These are phyloP conservation scores for Trichoderma polysporum DNA, from an alignment of 2,329 filamentous ascomycete genomes.

Conservation along the genomic window DNA sequence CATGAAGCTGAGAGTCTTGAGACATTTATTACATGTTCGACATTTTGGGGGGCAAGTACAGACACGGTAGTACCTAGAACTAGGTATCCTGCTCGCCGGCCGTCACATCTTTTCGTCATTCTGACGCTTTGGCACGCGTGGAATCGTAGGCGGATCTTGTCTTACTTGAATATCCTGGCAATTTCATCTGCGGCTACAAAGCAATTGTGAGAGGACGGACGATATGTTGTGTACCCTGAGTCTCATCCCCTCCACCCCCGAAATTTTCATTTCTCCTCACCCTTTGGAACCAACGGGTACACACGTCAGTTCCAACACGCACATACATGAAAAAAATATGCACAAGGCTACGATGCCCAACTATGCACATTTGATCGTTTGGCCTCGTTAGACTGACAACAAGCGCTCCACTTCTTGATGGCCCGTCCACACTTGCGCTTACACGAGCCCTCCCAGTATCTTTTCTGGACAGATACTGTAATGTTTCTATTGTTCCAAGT, in stretches of 20 bases:
- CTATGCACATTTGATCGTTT: conserved; percentile 12
- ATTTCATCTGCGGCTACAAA: neutral
- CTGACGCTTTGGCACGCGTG: conserved; percentile 10
- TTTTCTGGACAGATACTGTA: conserved; percentile 1
- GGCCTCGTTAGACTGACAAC: conserved; percentile 16
- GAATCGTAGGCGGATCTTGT: conserved; percentile 19
- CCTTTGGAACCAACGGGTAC: neutral
- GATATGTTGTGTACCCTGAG: conserved; percentile 13
- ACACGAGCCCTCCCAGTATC: conserved; percentile 18
- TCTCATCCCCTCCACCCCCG: neutral
- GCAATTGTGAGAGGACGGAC: neutral
- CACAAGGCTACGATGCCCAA: conserved; percentile 18
- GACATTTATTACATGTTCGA: neutral
- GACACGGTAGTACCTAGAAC: neutral
- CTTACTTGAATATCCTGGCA: conserved; percentile 14
- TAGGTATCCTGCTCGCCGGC: neutral
- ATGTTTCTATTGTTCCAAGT: neutral
- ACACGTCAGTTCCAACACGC: conserved; percentile 9
- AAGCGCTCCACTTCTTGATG: conserved; percentile 13
- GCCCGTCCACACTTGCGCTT: conserved; percentile 17
- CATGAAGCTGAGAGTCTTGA: neutral
- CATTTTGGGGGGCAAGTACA: neutral
- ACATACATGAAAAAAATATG: conserved; percentile 8
- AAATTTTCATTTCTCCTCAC: neutral
- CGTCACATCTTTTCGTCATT: conserved; percentile 4